phyloP scores from a whole-genome alignment of 768 basidiomycete genomes.

The Rhizopogon vulgaris region DNA sequence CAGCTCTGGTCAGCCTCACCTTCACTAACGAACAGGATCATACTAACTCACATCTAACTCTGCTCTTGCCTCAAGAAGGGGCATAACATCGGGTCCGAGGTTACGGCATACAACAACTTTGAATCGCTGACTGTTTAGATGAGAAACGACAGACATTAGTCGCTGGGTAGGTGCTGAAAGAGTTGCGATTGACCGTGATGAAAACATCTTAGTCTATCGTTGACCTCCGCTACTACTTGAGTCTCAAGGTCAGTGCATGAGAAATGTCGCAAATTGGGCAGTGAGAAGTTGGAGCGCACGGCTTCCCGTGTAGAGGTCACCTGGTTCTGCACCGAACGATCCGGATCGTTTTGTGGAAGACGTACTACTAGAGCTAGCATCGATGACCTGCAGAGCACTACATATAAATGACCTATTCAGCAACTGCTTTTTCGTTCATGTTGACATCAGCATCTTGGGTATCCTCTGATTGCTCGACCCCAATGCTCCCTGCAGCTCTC shows the following conservation, averaged over 20 bases:
- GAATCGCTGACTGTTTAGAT: slow-evolving; percentile 16
- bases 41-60: slow-evolving; percentile 46
- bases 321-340: background rate
- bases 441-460: slow-evolving; percentile 34
- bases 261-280: background rate
- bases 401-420: slow-evolving; percentile 21
- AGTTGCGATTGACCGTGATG: slow-evolving; percentile 20
- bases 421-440: slow-evolving; percentile 36
- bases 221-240: background rate
- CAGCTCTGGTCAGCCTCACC: background rate
- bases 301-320: background rate
- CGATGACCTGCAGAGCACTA: background rate
- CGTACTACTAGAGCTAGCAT: background rate
- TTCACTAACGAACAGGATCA: background rate
- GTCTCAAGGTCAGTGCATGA: background rate
- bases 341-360: background rate
- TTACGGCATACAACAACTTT: slow-evolving; percentile 55
- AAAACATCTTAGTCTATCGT: slow-evolving; percentile 13
- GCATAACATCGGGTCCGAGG: slow-evolving; percentile 61
- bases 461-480: slow-evolving; percentile 69
- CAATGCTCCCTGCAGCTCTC: slow-evolving; percentile 76
- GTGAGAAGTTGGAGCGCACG: background rate
- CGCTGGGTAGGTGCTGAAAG: slow-evolving; percentile 4
- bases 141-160: slow-evolving; percentile 17
- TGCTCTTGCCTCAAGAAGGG: slow-evolving; percentile 38